Base-by-base conservation (phyloP, 148 eudicot species). In the Vaccinium corymbosum region DNA sequence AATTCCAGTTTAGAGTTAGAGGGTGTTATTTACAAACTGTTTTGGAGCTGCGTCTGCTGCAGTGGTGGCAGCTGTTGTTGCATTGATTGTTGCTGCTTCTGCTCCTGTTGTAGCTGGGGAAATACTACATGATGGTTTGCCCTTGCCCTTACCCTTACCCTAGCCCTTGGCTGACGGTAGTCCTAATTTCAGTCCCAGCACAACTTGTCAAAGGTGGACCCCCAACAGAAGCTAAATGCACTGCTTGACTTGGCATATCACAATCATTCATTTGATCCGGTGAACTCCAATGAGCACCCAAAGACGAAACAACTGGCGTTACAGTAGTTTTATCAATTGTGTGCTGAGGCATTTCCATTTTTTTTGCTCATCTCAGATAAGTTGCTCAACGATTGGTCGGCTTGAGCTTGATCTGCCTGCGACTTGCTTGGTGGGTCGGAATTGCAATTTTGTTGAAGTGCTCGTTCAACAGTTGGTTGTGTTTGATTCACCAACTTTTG, bases 401-500 rank as follows among this genome's bases (percentile, higher is more conserved):
- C 80, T 77, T 89, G 89, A 68, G 84, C 82, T 83, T 87, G 89
- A 81, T 86, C 89, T 25, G 86, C 89, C 85, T 80, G 94, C 6
- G 76, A 83, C 84, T 92, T 91, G 83, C 57, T 84, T 38, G 88
- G 51, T 12, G 76, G 83, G 80, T 90, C 93, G 84, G 93, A 85
- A 78, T 83, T 88, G 64, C 86, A 85, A 81, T 89, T 91, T 84
- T 87, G 92, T 56, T 93, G 90, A 82, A 74, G 76, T 75, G 88
- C 77, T 84, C 88, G 88, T 82, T 91, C 92, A 86, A 79, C 83
- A 83, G 85, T 29, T 71, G 87, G 81, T 66, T 86, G 94, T 87
- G 84, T 84, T 86, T 85, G 93, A 85, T 84, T 89, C 50, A 76
- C 84, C 61, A 81, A 52, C 89, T 95, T 94, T 49, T 83, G 84